Evolutionary conservation across 208 protist species (phyloP).

Genomic region (Wallacemonas sp.): DNA sequence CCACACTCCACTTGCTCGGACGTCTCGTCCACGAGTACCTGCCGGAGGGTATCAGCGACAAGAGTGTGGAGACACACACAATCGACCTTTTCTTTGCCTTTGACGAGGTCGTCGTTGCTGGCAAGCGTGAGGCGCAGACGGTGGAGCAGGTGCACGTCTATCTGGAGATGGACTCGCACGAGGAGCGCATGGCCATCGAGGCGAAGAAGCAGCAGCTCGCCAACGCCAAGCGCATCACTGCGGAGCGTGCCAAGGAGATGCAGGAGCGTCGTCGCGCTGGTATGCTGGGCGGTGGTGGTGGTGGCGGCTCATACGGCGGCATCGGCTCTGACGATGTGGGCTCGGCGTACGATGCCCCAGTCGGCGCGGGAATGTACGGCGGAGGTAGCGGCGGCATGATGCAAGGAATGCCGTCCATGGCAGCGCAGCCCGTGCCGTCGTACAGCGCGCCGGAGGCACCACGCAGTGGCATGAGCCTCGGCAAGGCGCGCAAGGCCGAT

Average conservation of each 20-base stretch:
- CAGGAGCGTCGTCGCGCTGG: slow-evolving; percentile 53
- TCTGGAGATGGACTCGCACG: slow-evolving; percentile 96
- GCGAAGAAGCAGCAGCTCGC: slow-evolving; percentile 85
- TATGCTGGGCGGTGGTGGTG: slow-evolving; percentile 27
- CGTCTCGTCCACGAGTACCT: slow-evolving; percentile 92
- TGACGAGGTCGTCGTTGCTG: slow-evolving; percentile 96
- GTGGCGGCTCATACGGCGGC: slow-evolving; percentile 65
- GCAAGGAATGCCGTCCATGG: slow-evolving; percentile 1
- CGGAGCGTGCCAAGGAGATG: slow-evolving; percentile 80
- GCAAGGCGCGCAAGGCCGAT: slow-evolving; percentile 67
- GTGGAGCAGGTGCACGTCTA: slow-evolving; percentile 94
- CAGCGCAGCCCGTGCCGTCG: not conserved
- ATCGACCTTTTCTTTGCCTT: slow-evolving; percentile 97
- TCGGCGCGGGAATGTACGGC: slow-evolving; percentile 18
- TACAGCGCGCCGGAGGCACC: slow-evolving; percentile 17
- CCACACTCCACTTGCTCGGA: slow-evolving; percentile 94
- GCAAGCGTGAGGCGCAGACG: slow-evolving; percentile 94
- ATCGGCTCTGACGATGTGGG: slow-evolving; percentile 58
- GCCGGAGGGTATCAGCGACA: slow-evolving; percentile 21
- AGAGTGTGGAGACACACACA: slow-evolving; percentile 52
- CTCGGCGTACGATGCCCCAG: not conserved
- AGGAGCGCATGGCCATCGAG: slow-evolving; percentile 91
- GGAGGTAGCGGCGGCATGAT: slow-evolving; percentile 8
- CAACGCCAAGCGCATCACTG: slow-evolving; percentile 90
- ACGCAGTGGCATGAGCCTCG: slow-evolving; percentile 65